A percentile compares a stretch with the other conserved stretches of the same genome.
Evolutionary conservation across 345 rosid species (phyloP).

Genomic region (Gossypium arboreum): DNA sequence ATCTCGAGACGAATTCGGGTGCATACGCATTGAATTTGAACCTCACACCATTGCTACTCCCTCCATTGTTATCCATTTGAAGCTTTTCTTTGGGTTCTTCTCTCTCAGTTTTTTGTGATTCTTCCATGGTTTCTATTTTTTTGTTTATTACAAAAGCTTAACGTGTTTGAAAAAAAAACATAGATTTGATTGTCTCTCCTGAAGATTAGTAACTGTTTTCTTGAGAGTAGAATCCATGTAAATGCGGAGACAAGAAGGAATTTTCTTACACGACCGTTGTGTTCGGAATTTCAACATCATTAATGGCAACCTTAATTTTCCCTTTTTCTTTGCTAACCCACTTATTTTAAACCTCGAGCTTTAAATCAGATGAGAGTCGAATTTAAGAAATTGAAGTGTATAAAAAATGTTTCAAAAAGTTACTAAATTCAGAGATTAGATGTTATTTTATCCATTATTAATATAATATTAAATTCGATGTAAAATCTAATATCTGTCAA

Average conservation of each 20-base stretch:
- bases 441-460: too few species aligned
- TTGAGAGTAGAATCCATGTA: conserved; percentile 40
- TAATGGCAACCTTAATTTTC: neutral
- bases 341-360: neutral
- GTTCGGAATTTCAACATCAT: conserved; percentile 12
- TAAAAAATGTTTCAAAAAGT: too few species aligned
- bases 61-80: conserved; percentile 18
- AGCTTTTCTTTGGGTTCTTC: conserved; percentile 17
- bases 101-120: conserved; percentile 36
- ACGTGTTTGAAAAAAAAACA: neutral
- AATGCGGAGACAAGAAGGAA: conserved; percentile 4
- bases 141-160: neutral
- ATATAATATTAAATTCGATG: too few species aligned
- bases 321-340: neutral
- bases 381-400: too few species aligned
- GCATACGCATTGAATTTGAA: conserved; percentile 94
- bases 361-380: too few species aligned
- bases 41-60: conserved; percentile 23
- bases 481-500: too few species aligned
- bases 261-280: conserved; percentile 31
- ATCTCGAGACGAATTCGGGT: conserved; percentile 80
- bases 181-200: conserved; percentile 24
- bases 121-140: conserved; percentile 40
- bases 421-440: too few species aligned
- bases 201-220: conserved; percentile 40